Base-by-base conservation (phyloP, 1,284 basidiomycete genomes). In the Fomitopsis betulina region DNA sequence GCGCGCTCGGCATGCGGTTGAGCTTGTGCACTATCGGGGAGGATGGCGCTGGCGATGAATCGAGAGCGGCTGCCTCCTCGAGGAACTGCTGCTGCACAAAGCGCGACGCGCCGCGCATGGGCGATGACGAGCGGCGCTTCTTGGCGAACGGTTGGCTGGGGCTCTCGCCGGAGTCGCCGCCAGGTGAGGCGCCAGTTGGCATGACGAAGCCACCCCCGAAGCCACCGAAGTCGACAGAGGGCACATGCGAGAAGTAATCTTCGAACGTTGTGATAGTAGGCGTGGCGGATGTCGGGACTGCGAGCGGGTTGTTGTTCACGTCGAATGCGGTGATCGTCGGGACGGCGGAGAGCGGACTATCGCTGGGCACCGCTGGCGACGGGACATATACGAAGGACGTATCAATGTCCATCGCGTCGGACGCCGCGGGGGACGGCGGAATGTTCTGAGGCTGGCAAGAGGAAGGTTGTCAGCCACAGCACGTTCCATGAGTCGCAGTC, bases 371-470 rank as follows among this genome's bases (percentile, higher is more conserved):
- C 3, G 69, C 66, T 5, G 66, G 60, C 37, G 66, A 62, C 5
- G 61, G 63, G 13, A 63, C 59, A 47, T 59, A 61, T 56, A 59
- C 62, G 62, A 66, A 78, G 19, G 79, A 80, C 38, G 78, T 77
- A 68, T 91, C 89, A 40, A 91, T 77, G 63, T 91, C 89, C 89
- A 91, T 91, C 21, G 84, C 84, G 69, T 91, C 89, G 30, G 67
- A 60, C 2, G 54, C 56, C 55, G 62, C 57, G 40, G 66, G 67
- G 17, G 68, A 68, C 30, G 68, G 63, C 10, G 66, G 66, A n/a
- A 64, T 63, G 52, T 69, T 60, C 47, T 65, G 59, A 13, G 65
- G 63, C 66, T 68, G 62, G 58, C 59, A 49, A 55, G 27, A 32
- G 43, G 23, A 25, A 27, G 27, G 27, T 60, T 38, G 62, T 71